Evolutionary conservation across 495 filamentous ascomycete genomes (phyloP), one percentile per base, ranked within the genome.

Genomic region (Thozetella sp.): DNA sequence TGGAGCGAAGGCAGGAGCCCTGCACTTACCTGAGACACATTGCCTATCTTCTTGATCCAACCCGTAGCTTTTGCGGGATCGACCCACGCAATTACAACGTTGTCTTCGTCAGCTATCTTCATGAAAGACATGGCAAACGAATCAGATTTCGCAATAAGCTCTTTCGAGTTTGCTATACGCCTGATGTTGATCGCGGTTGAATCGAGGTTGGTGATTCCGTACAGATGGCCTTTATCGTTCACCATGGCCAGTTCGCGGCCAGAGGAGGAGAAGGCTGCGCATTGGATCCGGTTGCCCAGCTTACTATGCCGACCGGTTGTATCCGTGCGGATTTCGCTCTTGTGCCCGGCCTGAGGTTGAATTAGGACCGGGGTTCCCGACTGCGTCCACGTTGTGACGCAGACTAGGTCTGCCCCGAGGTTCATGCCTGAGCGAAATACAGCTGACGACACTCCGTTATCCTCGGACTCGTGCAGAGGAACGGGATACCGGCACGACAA

Each of bases 341-440:
- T 62, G 45, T 74, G 66, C 12, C 70, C 71, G 50, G 71, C 67
- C 15, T 63, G 58, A 1, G 73, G 71, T 53, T 76, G 73, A n/a
- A 76, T 62, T 2, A 76, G 59, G 2, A 76, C 40, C 2, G 73
- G 73, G 13, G 59, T 66, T 1, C 73, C 73, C 9, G 67, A 74
- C 37, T 74, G 73, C 2, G 73, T 76, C 73, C 73, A 76, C 1
- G 71, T 74, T 2, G 64, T 72, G 17, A 76, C 58, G 52, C 73
- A 76, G 30, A 76, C 56, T 11, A 76, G 45, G 43, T 64, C 63
- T 2, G 71, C 67, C 30, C 72, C 66, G 12, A 54, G 66, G 17
- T 68, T 54, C 25, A 20, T 3, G 3, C 63, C 67, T 2, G 69
- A 59, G 0, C 71, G 65, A 45, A 68, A 69, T 17, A 71, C 69